Evolutionary conservation across 2,329 filamentous ascomycete genomes (phyloP).

Genomic region (Aureobasidium sp.): DNA sequence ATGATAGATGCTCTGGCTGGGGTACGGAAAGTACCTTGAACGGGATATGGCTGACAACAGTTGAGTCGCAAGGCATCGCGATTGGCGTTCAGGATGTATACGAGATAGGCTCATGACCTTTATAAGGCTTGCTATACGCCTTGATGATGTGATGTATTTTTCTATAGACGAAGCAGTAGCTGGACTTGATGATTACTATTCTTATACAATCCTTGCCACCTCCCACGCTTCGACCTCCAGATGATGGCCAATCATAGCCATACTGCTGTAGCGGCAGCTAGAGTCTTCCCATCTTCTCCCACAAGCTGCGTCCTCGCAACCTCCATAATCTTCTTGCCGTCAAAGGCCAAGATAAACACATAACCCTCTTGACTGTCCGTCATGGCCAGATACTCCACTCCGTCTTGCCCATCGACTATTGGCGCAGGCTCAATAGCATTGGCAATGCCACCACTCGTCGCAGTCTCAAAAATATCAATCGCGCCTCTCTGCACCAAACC

Average conservation of each 20-base stretch:
- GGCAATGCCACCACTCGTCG: slow-evolving; percentile 30
- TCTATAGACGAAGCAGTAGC: background rate
- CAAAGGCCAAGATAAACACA: slow-evolving; percentile 29
- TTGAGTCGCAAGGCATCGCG: background rate
- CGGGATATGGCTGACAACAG: background rate
- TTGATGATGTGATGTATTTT: background rate
- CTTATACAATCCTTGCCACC: background rate
- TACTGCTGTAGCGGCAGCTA: slow-evolving; percentile 29
- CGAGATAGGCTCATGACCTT: background rate
- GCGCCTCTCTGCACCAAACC: slow-evolving; percentile 25
- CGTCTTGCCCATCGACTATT: slow-evolving; percentile 15
- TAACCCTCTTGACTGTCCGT: slow-evolving; percentile 30
- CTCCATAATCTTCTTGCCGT: slow-evolving; percentile 26
- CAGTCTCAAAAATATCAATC: slow-evolving; percentile 29
- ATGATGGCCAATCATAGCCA: slow-evolving; percentile 21
- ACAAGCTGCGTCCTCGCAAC: slow-evolving; percentile 25
- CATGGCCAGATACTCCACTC: slow-evolving; percentile 28
- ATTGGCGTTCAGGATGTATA: background rate
- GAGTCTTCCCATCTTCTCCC: slow-evolving; percentile 25
- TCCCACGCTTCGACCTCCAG: background rate
- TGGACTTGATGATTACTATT: background rate
- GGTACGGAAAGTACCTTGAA: no score
- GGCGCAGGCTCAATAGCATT: slow-evolving; percentile 32
- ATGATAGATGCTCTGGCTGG: background rate
- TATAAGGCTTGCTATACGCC: background rate